A percentile compares a stretch with the other conserved stretches of the same genome.
Evolutionary conservation across 495 filamentous ascomycete species (phyloP).

Genomic region (Penicillium salamii): DNA sequence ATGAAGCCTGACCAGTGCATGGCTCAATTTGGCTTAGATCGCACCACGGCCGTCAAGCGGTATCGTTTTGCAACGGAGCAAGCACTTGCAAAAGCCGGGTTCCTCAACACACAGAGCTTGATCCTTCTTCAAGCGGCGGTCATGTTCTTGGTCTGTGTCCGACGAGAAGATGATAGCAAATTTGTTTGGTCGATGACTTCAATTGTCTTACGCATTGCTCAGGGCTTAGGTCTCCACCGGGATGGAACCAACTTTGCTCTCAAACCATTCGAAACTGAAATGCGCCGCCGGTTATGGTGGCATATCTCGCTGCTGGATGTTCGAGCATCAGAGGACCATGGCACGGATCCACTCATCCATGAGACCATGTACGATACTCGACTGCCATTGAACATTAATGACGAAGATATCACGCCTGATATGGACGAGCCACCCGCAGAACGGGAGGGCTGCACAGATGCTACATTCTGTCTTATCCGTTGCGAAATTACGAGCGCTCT

Average conservation of each 20-base stretch:
- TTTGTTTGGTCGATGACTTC: constrained; percentile 69
- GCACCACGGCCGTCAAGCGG: constrained; percentile 48
- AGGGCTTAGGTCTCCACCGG: constrained; percentile 76
- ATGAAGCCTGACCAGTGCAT: constrained; percentile 50
- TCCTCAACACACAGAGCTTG: constrained; percentile 72
- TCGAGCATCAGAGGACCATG: constrained; percentile 79
- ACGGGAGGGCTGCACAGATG: constrained; percentile 66
- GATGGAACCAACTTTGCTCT: constrained; percentile 73
- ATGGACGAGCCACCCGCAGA: constrained; percentile 58
- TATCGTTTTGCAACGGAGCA: constrained; percentile 83
- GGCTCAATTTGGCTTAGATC: constrained; percentile 34
- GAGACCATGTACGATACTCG: constrained; percentile 70
- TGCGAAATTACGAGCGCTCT: constrained; percentile 55
- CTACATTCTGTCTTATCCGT: constrained; percentile 73
- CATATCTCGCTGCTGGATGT: constrained; percentile 73
- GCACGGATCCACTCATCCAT: constrained; percentile 70
- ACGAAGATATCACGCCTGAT: constrained; percentile 67
- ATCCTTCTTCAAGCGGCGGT: constrained; percentile 76
- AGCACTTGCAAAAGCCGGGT: constrained; percentile 68
- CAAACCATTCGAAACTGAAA: constrained; percentile 76
- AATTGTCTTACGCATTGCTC: constrained; percentile 74
- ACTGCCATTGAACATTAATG: constrained; percentile 77
- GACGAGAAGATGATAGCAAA: constrained; percentile 61
- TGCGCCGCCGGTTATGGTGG: constrained; percentile 84
- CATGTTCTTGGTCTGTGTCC: constrained; percentile 65